Percentiles rank a stretch among this genome's conserved stretches.
These are phyloP conservation scores for Quercus engelmannii DNA, from an alignment of 306 rosid species.

Conservation along the genomic window DNA sequence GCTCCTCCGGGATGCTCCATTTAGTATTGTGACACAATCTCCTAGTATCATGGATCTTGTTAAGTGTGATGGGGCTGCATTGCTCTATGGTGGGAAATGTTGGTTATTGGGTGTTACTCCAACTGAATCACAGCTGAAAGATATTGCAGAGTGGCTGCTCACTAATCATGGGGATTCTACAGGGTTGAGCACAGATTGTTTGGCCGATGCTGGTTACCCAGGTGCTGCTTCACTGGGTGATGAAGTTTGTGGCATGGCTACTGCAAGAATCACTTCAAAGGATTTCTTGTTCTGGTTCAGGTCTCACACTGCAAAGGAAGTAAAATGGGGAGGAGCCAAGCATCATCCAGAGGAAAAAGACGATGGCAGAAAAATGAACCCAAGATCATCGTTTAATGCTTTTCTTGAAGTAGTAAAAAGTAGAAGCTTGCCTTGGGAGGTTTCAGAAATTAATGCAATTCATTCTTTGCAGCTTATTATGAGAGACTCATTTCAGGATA, in stretches of 20 bases:
- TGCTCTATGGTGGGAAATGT: constrained; percentile 56
- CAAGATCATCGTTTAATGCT: constrained; percentile 71
- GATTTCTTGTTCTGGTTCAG: constrained; percentile 90
- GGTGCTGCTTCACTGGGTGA: constrained; percentile 62
- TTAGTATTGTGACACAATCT: constrained; percentile 57
- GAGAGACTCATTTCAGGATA: constrained; percentile 58
- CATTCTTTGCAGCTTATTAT: constrained; percentile 73
- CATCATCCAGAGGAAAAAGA: constrained; percentile 74
- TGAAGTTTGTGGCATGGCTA: constrained; percentile 77
- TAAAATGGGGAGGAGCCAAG: constrained; percentile 87
- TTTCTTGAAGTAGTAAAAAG: constrained; percentile 75
- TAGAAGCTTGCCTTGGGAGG: constrained; percentile 79
- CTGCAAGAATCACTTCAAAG: constrained; percentile 51
- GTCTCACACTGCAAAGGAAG: constrained; percentile 67
- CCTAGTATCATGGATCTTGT: constrained; percentile 82
- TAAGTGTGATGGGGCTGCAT: constrained; percentile 85
- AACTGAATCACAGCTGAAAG: constrained; percentile 66
- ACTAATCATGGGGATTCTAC: constrained; percentile 62
- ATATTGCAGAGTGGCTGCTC: constrained; percentile 68
- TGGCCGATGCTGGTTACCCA: constrained; percentile 81
- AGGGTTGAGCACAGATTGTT: constrained; percentile 72
- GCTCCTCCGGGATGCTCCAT: constrained; percentile 78
- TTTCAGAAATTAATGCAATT: constrained; percentile 71
- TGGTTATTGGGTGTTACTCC: constrained; percentile 80
- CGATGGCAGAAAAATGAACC: constrained; percentile 66